A percentile compares a stretch with the other conserved stretches of the same genome.
phyloP scores from a whole-genome alignment of 768 basidiomycete genomes.

The Cytidiella melzeri region DNA sequence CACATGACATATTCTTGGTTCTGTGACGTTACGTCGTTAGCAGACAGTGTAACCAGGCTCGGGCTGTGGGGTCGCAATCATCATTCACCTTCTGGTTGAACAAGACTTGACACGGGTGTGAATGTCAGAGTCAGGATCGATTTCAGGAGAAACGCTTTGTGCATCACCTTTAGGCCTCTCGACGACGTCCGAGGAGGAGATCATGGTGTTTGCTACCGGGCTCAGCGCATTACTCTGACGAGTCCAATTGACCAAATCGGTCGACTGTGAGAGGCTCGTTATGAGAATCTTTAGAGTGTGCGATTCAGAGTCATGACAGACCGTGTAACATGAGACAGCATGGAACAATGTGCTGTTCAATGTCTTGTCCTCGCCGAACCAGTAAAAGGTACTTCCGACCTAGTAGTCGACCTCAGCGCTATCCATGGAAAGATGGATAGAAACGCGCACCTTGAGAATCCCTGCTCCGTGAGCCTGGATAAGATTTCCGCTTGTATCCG shows the following conservation, averaged over 20 bases:
- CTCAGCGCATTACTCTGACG: constrained; percentile 54
- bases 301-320: constrained; percentile 19
- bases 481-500: constrained; percentile 51
- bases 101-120: constrained; percentile 31
- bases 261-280: constrained; percentile 28
- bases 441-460: constrained; percentile 42
- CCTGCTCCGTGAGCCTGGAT: constrained; percentile 64
- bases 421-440: no score
- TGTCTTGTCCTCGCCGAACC: constrained; percentile 60
- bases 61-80: neutral
- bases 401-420: constrained; percentile 18
- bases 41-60: no score
- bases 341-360: constrained; percentile 48
- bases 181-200: constrained; percentile 51
- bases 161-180: constrained; percentile 60
- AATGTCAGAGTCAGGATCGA: constrained; percentile 1
- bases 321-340: constrained; percentile 55
- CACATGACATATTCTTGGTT: constrained; percentile 64
- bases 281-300: neutral
- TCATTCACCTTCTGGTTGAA: constrained; percentile 50
- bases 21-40: constrained; percentile 27
- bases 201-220: constrained; percentile 47
- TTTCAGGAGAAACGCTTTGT: neutral
- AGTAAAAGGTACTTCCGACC: constrained; percentile 52
- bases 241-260: constrained; percentile 47